Conservation (phyloP, 208 protist species). For the Blastocrithidia nonstop region DNA sequence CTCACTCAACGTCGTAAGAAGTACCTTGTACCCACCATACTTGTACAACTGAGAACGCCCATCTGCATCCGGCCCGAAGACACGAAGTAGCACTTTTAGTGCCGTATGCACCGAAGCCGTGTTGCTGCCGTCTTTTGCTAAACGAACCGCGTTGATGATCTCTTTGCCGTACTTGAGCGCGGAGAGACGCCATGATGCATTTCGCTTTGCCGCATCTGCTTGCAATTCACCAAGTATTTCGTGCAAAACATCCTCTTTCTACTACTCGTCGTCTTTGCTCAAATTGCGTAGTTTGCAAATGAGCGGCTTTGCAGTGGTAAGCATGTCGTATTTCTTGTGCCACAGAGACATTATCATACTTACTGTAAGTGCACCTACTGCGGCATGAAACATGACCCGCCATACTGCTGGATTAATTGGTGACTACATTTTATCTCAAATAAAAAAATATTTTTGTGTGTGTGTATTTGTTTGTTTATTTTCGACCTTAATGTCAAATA, state of each 20-base stretch:
- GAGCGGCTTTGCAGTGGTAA: constrained; percentile 10
- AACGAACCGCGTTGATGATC: constrained; percentile 31
- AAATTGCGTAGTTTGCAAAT: constrained; percentile 22
- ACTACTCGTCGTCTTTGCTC: constrained; percentile 20
- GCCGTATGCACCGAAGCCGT: constrained; percentile 19
- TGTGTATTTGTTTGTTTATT: constrained; percentile 3
- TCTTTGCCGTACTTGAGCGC: constrained; percentile 18
- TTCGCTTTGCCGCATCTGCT: constrained; percentile 36
- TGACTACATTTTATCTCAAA: constrained; percentile 43
- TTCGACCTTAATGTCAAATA: neutral
- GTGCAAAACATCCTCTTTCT: constrained; percentile 12
- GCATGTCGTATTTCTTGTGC: constrained; percentile 56
- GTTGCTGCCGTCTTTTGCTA: constrained; percentile 58
- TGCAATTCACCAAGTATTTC: constrained; percentile 37
- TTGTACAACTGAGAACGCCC: constrained; percentile 23
- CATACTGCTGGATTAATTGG: constrained; percentile 65
- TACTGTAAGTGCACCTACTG: constrained; percentile 23
- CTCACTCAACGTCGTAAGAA: constrained; percentile 57
- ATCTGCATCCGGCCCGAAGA: constrained; percentile 48
- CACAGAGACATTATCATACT: constrained; percentile 59
- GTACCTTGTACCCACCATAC: constrained; percentile 33
- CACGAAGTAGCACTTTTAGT: constrained; percentile 25
- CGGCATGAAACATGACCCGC: constrained; percentile 49
- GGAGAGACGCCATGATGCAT: constrained; percentile 29
- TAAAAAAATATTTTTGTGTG: constrained; percentile 4